Base-by-base conservation (phyloP, 257 asterid genomes). In the Gardenia jasminoides region DNA sequence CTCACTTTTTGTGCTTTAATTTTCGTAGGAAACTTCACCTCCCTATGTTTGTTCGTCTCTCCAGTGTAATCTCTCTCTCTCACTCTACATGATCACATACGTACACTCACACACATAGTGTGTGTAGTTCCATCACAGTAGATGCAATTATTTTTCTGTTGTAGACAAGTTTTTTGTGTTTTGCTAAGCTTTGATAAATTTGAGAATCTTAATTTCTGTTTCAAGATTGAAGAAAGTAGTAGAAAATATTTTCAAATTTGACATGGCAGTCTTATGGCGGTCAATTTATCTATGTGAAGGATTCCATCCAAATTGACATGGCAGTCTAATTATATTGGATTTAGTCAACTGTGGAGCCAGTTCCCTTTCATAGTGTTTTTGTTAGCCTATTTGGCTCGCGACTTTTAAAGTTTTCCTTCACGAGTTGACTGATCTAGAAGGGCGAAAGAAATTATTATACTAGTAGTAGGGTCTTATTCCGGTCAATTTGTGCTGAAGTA, bases 11-110 rank as follows among this genome's bases (percentile, higher is more conserved):
- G 10, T 10, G 7, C 48, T 13, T 50, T 20, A 4, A 9, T 28
- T 77, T 52, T 67, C 69, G 73, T 83, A 88, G 91, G 91, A 24
- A 80, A 85, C n/a, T 20, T 82, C 50, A 83, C 83, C 67, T 88
- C 91, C 10, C 81, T 79, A 62, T 31, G 28, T 20, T 80, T 88
- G 77, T 88, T 88, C 52, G 56, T 74, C 58, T 78, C 91, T 8
- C 91, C 91, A 76, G 48, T 70, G 91, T 83, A 87, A 75, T 72
- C 71, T 68, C 72, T 47, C 76, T 62, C 8, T 46, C 26, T 74
- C 56, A 65, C 65, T 61, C 31, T 48, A 7, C 54, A 71, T 64
- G 61, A 36, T 36, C 26, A 52, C 12, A 54, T 0, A 7, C 24
- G 20, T 7, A 54, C 7, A 54, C 24, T 15, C 64, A 2, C 28